These are phyloP conservation scores for Diplodia corticola DNA, from an alignment of 2,329 filamentous ascomycete species.

Conservation along the genomic window DNA sequence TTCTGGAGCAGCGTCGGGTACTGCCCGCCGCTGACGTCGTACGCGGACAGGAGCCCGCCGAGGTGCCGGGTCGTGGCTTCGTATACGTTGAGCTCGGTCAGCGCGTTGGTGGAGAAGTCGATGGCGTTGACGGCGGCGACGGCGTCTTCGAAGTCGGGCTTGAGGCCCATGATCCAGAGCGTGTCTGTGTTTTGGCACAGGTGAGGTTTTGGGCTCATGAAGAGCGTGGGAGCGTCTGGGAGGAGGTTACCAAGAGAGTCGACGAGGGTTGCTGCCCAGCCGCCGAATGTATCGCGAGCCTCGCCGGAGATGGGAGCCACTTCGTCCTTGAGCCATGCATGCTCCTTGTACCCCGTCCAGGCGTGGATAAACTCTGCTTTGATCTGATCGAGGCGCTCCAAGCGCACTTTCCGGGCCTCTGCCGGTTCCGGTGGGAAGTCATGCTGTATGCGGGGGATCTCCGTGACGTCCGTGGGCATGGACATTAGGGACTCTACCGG, in stretches of 20 bases:
- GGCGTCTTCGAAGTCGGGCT: conserved; percentile 77
- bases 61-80: conserved; percentile 67
- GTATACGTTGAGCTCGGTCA: conserved; percentile 79
- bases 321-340: conserved; percentile 67
- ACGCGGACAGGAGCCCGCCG: conserved; percentile 25
- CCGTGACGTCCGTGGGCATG: conserved; percentile 31
- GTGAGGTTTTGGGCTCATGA: neutral
- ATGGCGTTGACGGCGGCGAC: conserved; percentile 69
- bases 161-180: conserved; percentile 81
- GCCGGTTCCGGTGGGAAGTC: conserved; percentile 29
- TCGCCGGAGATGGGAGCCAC: conserved; percentile 58
- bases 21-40: conserved; percentile 23
- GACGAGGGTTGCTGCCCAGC: conserved; percentile 68
- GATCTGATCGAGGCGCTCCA: conserved; percentile 32
- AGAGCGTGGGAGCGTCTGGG: too few relatives aligned
- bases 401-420: conserved; percentile 30
- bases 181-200: conserved; percentile 61
- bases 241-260: conserved; percentile 44
- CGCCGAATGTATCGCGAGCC: conserved; percentile 60
- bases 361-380: conserved; percentile 36
- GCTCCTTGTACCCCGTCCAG: conserved; percentile 61
- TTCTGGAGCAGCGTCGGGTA: conserved; percentile 24
- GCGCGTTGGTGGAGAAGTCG: conserved; percentile 74
- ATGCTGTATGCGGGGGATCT: conserved; percentile 39
- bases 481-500: conserved; percentile 33